Evolutionary conservation across 2,329 filamentous ascomycete genomes (phyloP).

Genomic region (Alternaria ventricosa): DNA sequence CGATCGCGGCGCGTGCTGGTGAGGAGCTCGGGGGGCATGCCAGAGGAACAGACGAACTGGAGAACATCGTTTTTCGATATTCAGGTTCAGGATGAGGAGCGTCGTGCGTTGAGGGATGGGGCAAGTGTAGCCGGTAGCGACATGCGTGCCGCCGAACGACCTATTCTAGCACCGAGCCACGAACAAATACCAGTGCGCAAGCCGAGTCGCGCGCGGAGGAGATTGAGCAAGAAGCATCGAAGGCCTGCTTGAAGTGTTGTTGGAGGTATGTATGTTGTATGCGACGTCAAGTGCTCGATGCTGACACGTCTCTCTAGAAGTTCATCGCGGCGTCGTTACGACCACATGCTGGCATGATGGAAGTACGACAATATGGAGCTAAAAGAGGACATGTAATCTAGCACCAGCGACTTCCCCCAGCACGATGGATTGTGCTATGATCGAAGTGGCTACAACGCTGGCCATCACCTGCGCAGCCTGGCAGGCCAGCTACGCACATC

Average conservation of each 20-base stretch:
- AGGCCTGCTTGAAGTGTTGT: conserved; percentile 14
- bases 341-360: neutral
- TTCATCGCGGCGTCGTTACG: neutral
- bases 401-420: neutral
- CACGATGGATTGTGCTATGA: too few species aligned
- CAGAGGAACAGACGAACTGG: conserved; percentile 17
- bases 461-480: neutral
- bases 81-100: conserved; percentile 13
- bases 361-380: neutral
- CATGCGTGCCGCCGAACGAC: conserved; percentile 16
- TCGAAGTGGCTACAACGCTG: neutral
- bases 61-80: conserved; percentile 19
- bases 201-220: conserved; percentile 11
- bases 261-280: neutral
- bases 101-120: conserved; percentile 15
- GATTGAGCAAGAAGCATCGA: conserved; percentile 30
- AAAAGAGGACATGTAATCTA: neutral
- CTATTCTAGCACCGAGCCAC: conserved; percentile 23
- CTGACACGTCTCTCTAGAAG: neutral
- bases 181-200: conserved; percentile 13
- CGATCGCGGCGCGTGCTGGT: conserved; percentile 31
- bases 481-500: neutral
- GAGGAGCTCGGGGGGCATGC: conserved; percentile 11
- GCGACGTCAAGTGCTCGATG: neutral
- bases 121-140: conserved; percentile 28